Conservation (phyloP, 2,329 filamentous ascomycete genomes). For the Xylaria sp. region DNA sequence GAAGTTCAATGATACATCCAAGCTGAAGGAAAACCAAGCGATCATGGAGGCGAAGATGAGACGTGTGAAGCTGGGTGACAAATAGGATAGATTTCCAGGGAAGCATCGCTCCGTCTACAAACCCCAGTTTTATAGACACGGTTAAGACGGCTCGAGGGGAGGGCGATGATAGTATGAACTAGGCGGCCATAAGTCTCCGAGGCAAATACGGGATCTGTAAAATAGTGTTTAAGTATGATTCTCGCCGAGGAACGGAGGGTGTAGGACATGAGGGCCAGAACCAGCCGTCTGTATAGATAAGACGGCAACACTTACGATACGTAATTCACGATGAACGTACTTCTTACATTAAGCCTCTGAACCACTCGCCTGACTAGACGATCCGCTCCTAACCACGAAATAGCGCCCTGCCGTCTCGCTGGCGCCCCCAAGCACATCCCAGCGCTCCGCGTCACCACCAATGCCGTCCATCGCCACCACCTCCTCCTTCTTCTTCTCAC, state of each 20-base stretch:
- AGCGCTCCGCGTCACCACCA: conserved; percentile 59
- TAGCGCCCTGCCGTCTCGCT: conserved; percentile 69
- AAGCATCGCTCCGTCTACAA: not conserved
- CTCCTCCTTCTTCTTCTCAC: conserved; percentile 5
- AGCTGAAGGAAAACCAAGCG: not conserved
- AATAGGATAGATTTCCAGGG: conserved; percentile 5
- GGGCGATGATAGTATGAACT: not conserved
- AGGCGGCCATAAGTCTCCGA: not conserved
- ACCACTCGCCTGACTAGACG: conserved; percentile 1
- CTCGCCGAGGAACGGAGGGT: not conserved
- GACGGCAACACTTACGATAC: conserved; percentile 3
- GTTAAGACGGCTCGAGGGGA: not conserved
- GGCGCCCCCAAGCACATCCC: conserved; percentile 71
- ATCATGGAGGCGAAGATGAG: conserved; percentile 3
- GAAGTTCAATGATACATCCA: not conserved
- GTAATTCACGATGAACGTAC: not conserved
- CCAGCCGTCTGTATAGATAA: not conserved
- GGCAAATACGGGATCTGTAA: not conserved
- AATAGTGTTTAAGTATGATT: not conserved
- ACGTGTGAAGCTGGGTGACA: conserved; percentile 3
- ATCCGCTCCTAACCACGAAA: conserved; percentile 72
- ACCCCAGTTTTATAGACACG: not conserved
- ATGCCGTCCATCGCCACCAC: too few relatives aligned
- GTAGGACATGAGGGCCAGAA: not conserved
- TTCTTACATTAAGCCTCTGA: conserved; percentile 6